Evolutionary conservation across 768 basidiomycete genomes (phyloP).

Genomic region (Lactarius hatsudake): DNA sequence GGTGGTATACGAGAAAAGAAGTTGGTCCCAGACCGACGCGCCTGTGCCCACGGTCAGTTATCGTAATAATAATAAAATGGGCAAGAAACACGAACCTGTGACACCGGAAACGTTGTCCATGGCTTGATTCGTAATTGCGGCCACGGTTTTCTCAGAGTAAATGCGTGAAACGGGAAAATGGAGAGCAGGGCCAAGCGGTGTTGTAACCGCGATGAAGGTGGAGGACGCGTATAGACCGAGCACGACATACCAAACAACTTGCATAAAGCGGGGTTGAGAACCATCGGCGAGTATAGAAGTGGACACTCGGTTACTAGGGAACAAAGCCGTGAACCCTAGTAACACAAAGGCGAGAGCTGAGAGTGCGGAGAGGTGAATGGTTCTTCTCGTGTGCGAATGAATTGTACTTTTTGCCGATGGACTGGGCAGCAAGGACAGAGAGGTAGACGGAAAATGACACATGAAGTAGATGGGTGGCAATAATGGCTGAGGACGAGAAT

Average conservation of each 20-base stretch:
- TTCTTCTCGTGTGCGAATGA: slow-evolving; percentile 35
- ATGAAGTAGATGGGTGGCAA: slow-evolving; percentile 45
- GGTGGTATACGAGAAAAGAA: slow-evolving; percentile 88
- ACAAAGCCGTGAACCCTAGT: slow-evolving; percentile 49
- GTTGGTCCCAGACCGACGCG: slow-evolving; percentile 54
- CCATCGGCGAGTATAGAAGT: slow-evolving; percentile 27
- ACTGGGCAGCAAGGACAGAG: slow-evolving; percentile 48
- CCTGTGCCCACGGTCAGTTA: slow-evolving; percentile 35
- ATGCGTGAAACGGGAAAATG: slow-evolving; percentile 72
- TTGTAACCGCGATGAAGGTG: slow-evolving; percentile 44
- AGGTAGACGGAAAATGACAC: slow-evolving; percentile 58
- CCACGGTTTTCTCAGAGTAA: slow-evolving; percentile 69
- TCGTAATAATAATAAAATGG: neutral
- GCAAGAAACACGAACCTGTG: slow-evolving; percentile 38
- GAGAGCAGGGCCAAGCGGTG: slow-evolving; percentile 70
- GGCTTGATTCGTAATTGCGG: slow-evolving; percentile 56
- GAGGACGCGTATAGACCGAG: slow-evolving; percentile 50
- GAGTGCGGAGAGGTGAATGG: slow-evolving; percentile 59
- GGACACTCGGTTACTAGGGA: slow-evolving; percentile 46
- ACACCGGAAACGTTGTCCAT: slow-evolving; percentile 73
- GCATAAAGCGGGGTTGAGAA: slow-evolving; percentile 28
- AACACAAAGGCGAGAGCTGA: slow-evolving; percentile 47
- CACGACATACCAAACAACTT: slow-evolving; percentile 50
- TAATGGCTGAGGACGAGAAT: slow-evolving; percentile 30
- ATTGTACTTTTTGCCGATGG: slow-evolving; percentile 47